Evolutionary conservation across 2,329 filamentous ascomycete species (phyloP).

Genomic region (Neofusicoccum parvum): DNA sequence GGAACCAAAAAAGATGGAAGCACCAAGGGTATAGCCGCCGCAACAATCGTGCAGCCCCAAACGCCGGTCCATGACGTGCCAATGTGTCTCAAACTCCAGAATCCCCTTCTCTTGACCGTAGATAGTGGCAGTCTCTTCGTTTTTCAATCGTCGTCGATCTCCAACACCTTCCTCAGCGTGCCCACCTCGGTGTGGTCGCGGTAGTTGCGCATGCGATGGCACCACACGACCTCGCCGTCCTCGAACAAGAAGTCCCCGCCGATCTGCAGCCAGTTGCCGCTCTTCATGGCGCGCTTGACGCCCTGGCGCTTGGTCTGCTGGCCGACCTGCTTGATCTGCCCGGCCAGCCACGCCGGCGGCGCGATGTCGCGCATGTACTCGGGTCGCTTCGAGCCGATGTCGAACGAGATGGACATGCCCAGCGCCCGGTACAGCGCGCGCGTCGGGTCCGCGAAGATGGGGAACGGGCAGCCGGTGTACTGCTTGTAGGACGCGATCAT

Average conservation of each 20-base stretch:
- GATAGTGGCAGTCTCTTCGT: too few relatives aligned
- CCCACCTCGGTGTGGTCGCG: conserved; percentile 40
- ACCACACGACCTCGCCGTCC: conserved; percentile 44
- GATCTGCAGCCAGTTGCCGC: conserved; percentile 42
- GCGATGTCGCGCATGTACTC: conserved; percentile 57
- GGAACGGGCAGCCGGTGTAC: conserved; percentile 62
- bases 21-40: too few relatives aligned
- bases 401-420: conserved; percentile 64
- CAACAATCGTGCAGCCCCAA: too few relatives aligned
- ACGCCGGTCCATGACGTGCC: too few relatives aligned
- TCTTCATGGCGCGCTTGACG: conserved; percentile 34
- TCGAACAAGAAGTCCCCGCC: conserved; percentile 46
- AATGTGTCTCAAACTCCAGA: too few relatives aligned
- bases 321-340: conserved; percentile 31
- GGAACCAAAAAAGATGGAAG: too few relatives aligned
- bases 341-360: conserved; percentile 31
- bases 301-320: conserved; percentile 47
- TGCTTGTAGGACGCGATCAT: conserved; percentile 65
- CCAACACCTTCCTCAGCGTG: conserved; percentile 38
- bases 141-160: conserved; percentile 31
- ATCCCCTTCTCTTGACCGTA: too few relatives aligned
- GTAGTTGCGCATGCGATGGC: conserved; percentile 44
- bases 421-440: conserved; percentile 64
- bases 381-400: conserved; percentile 56
- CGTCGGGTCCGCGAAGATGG: conserved; percentile 69